phyloP scores from a whole-genome alignment of 2,329 filamentous ascomycete species.

The Cladophialophora bantiana region DNA sequence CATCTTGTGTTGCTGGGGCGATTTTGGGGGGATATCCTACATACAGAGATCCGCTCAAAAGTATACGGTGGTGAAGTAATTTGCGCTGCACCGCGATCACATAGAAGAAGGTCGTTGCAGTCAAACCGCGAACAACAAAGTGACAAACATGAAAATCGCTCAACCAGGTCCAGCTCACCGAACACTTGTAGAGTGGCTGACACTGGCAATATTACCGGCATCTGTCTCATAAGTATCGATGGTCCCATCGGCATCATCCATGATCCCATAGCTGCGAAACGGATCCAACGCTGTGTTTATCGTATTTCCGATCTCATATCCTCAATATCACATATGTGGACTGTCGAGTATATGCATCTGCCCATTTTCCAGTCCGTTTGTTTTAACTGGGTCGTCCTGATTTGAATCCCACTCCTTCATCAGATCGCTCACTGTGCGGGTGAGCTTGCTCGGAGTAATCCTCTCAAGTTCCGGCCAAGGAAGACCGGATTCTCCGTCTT shows the following conservation, averaged over 20 bases:
- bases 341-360: conserved; percentile 26
- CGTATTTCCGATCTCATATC: not conserved
- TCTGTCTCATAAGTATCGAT: not conserved
- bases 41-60: not conserved
- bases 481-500: conserved; percentile 25
- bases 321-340: conserved; percentile 27
- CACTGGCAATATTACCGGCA: not conserved
- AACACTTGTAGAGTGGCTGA: not conserved
- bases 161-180: not conserved
- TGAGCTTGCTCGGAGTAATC: conserved; percentile 76
- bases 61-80: not conserved
- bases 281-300: not conserved
- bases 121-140: not conserved
- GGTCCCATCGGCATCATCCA: not conserved
- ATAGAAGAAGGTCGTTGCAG: not conserved
- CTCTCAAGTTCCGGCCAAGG: conserved; percentile 76
- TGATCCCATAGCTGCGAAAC: not conserved
- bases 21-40: not conserved
- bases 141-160: not conserved
- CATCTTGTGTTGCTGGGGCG: conserved; percentile 7
- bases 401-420: conserved; percentile 83
- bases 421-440: conserved; percentile 80
- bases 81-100: not conserved
- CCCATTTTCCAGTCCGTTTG: not conserved
- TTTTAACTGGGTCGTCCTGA: conserved; percentile 8